Percentiles rank a stretch among this genome's conserved stretches.
phyloP scores from a whole-genome alignment of 495 filamentous ascomycete genomes.

The Tirmania nivea region DNA sequence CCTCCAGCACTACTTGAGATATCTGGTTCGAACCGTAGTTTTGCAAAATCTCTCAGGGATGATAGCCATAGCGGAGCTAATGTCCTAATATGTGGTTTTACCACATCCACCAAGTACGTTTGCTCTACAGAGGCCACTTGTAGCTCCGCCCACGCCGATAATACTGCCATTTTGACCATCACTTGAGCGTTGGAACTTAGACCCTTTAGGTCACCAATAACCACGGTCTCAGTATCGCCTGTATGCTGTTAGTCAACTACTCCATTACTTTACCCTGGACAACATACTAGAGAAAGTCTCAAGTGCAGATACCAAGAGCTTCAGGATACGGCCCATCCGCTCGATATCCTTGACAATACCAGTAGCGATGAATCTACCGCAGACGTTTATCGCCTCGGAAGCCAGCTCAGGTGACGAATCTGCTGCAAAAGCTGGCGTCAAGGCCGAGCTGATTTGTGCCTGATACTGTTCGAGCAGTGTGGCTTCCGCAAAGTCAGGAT shows the following conservation, averaged over 20 bases:
- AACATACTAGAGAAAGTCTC: slow-evolving; percentile 62
- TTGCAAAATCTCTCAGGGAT: slow-evolving; percentile 81
- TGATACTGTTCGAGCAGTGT: slow-evolving; percentile 94
- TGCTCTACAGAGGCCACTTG: slow-evolving; percentile 93
- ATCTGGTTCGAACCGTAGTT: slow-evolving; percentile 85
- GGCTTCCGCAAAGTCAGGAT: slow-evolving; percentile 34
- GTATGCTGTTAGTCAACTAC: too few relatives aligned
- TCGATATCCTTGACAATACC: slow-evolving; percentile 96
- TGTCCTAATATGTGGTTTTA: slow-evolving; percentile 73
- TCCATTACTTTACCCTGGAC: not conserved
- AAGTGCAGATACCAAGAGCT: slow-evolving; percentile 71
- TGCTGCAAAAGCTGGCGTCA: slow-evolving; percentile 86
- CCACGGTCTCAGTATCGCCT: slow-evolving; percentile 43
- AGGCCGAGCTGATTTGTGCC: slow-evolving; percentile 86
- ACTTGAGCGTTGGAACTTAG: slow-evolving; percentile 91
- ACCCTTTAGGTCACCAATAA: slow-evolving; percentile 81
- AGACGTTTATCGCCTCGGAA: slow-evolving; percentile 91
- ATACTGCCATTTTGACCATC: slow-evolving; percentile 93
- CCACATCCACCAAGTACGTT: slow-evolving; percentile 64
- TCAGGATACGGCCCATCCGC: slow-evolving; percentile 90
- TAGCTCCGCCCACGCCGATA: slow-evolving; percentile 96
- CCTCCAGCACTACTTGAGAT: slow-evolving; percentile 64
- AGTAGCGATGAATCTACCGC: slow-evolving; percentile 84
- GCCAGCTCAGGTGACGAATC: slow-evolving; percentile 93
- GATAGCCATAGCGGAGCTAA: slow-evolving; percentile 86